Evolutionary conservation across 257 asterid genomes (phyloP), one percentile per base, ranked within the genome.

Genomic region (Petrea volubilis): DNA sequence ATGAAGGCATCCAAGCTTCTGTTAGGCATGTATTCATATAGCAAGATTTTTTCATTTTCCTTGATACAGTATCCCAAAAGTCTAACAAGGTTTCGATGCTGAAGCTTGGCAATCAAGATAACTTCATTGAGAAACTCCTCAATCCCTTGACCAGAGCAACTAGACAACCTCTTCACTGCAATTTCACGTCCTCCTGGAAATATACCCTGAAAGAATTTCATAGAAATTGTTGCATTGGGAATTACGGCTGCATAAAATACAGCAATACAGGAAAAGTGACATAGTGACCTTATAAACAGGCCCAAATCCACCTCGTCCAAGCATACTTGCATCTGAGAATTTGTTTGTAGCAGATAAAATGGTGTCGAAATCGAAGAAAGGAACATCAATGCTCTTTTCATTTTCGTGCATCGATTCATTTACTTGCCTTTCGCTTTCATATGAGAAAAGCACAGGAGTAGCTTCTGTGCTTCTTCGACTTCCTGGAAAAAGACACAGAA

Each of bases 241-340:
- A 71, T 67, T 9, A 44, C 23, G 28, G 3, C 17, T 20, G 15
- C 40, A 2, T 15, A 29, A n/a, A 53, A 33, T 17, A 18, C 14
- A 28, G 27, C 5, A 6, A 6, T 28, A 20, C 4, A 38, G 25
- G 29, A 2, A 38, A 27, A 3, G 33, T 3, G 23, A 3, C 3
- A 40, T 14, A 27, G 27, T 11, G 20, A 81, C 93, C 88, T 81
- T 84, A 66, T 88, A 86, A 21, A 88, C 93, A 5, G 90, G 88
- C 14, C 96, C 91, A 63, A 84, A 86, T 61, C 96, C 96, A 24
- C 93, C 96, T 68, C 36, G 80, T 40, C 96, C 96, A 2, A 88
- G 86, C 81, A 79, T 86, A 74, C 82, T 79, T 58, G 63, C 76
- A 67, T 76, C 64, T 0, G 91, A 82, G 74, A 88, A 88, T 62